Conservation (phyloP, 306 rosid species). For the Inga laurina region DNA sequence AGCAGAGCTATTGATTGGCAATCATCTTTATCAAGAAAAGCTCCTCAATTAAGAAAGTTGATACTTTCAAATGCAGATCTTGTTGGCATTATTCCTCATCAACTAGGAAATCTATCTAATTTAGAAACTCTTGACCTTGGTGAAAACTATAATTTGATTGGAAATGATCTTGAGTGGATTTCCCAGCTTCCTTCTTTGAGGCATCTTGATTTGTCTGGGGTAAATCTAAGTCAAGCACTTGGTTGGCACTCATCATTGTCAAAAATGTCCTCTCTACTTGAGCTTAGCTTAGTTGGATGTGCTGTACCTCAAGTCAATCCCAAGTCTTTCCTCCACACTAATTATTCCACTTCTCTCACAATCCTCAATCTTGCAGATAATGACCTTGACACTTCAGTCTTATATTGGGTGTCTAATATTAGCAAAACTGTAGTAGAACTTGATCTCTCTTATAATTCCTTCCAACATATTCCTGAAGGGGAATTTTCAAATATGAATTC, state of each 20-base stretch:
- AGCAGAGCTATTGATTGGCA: neutral
- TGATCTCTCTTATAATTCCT: neutral
- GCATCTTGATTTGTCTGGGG: neutral
- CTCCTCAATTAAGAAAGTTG: neutral
- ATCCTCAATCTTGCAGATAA: neutral
- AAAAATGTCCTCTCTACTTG: neutral
- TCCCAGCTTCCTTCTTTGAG: neutral
- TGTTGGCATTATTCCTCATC: neutral
- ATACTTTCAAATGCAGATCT: neutral
- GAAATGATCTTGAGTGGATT: neutral
- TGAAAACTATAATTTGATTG: too few relatives aligned
- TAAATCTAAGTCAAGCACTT: neutral
- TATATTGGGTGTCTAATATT: neutral
- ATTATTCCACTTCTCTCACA: neutral
- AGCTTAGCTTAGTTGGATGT: neutral
- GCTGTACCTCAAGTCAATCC: neutral
- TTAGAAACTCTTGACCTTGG: neutral
- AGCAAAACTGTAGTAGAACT: neutral
- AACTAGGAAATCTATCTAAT: neutral
- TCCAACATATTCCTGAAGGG: neutral
- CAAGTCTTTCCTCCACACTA: neutral
- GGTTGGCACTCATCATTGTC: neutral
- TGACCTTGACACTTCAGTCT: neutral
- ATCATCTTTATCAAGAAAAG: neutral
- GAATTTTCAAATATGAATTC: neutral